These are phyloP conservation scores for Lichtheimia hyalospora DNA, from an alignment of 371 early-diverging fungal species.

Conservation along the genomic window DNA sequence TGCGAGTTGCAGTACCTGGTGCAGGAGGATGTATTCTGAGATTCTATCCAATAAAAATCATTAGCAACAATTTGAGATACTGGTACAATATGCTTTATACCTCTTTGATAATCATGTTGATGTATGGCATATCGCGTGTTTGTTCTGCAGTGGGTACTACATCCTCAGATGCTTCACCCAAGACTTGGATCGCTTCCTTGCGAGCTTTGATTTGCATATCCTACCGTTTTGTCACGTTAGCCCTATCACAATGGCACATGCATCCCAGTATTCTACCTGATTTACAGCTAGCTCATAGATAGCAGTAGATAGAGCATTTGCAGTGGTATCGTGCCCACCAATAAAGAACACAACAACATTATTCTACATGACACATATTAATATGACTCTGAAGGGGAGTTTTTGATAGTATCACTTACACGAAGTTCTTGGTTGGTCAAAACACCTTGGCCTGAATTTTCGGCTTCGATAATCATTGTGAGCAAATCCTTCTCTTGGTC, in stretches of 20 bases:
- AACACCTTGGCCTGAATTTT: constrained; percentile 10
- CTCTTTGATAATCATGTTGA: constrained; percentile 24
- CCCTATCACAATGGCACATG: not conserved
- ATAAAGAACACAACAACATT: not conserved
- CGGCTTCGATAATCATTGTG: constrained; percentile 44
- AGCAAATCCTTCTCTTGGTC: constrained; percentile 40
- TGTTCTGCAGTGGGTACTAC: constrained; percentile 21
- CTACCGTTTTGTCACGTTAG: not conserved
- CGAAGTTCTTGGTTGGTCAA: constrained; percentile 30
- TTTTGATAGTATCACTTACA: not conserved
- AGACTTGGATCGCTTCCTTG: constrained; percentile 6
- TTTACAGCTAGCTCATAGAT: constrained; percentile 22
- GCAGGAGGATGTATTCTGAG: constrained; percentile 22
- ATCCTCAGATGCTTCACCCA: constrained; percentile 21
- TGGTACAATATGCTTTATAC: constrained; percentile 1
- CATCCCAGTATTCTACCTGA: constrained; percentile 11
- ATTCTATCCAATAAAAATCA: constrained; percentile 24
- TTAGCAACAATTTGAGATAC: too few species aligned
- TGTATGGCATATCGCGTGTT: constrained; percentile 15
- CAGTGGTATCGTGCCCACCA: constrained; percentile 23
- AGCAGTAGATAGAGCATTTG: constrained; percentile 16
- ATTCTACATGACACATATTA: not conserved
- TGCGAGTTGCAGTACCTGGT: not conserved
- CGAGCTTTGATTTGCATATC: constrained; percentile 23
- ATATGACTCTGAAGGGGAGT: too few species aligned